Conservation (phyloP, 176 grass and related monocot species). For the Oryza longistaminata region DNA sequence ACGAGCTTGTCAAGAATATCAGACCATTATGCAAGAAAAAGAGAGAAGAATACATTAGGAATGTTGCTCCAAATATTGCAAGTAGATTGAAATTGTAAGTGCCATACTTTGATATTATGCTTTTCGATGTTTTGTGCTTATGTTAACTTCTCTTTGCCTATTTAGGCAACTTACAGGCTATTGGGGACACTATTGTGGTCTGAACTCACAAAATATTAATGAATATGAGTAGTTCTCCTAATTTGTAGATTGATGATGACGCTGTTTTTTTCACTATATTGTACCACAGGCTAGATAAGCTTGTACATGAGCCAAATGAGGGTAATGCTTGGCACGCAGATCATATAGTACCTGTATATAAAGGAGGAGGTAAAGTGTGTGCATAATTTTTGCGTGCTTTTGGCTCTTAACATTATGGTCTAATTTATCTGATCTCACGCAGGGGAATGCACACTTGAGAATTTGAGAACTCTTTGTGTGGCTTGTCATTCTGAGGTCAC, state of each 20-base stretch:
- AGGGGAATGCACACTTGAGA: slow-evolving; percentile 91
- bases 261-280: not conserved
- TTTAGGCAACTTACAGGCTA: not conserved
- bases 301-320: slow-evolving; percentile 66
- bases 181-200: slow-evolving; percentile 11
- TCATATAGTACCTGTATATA: slow-evolving; percentile 85
- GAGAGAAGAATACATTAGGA: slow-evolving; percentile 71
- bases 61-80: slow-evolving; percentile 81
- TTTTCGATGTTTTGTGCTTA: slow-evolving; percentile 21
- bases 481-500: slow-evolving; percentile 79
- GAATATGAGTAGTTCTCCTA: not conserved
- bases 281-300: slow-evolving; percentile 63
- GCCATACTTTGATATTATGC: slow-evolving; percentile 12
- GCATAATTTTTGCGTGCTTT: slow-evolving; percentile 22
- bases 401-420: slow-evolving; percentile 6
- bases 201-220: not conserved
- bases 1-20: slow-evolving; percentile 69
- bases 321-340: slow-evolving; percentile 95
- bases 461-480: slow-evolving; percentile 98
- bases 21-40: slow-evolving; percentile 56
- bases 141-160: not conserved
- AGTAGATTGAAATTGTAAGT: slow-evolving; percentile 80
- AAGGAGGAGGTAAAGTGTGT: slow-evolving; percentile 72
- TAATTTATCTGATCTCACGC: slow-evolving; percentile 44
- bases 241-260: slow-evolving; percentile 29